Percentiles rank a stretch among this genome's conserved stretches.
phyloP scores from a whole-genome alignment of 305 asterid species.

The Coffea humblotiana region DNA sequence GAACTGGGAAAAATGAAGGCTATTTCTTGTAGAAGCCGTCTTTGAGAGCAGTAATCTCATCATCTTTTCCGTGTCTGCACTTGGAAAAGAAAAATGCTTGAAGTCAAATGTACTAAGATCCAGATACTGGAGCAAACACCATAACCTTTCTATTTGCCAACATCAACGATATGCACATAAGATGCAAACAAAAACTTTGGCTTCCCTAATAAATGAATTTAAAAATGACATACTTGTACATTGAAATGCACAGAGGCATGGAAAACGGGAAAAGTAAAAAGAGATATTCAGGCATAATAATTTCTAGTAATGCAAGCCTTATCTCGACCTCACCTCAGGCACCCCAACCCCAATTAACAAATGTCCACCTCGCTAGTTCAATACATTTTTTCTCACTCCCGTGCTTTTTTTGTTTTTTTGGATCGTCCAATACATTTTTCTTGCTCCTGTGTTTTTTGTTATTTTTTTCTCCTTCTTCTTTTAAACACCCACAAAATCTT shows the following conservation, averaged over 20 bases:
- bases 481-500: background rate
- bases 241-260: background rate
- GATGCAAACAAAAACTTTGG: background rate
- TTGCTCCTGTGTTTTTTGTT: too few relatives aligned
- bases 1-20: constrained; percentile 10
- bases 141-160: background rate
- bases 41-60: constrained; percentile 19
- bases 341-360: background rate
- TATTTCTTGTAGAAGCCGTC: constrained; percentile 8
- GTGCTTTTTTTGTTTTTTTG: too few relatives aligned
- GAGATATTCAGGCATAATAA: background rate
- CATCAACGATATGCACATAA: background rate
- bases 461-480: too few relatives aligned
- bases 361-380: background rate
- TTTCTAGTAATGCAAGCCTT: background rate
- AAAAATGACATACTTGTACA: background rate
- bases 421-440: too few relatives aligned
- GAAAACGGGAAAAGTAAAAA: background rate
- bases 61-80: constrained; percentile 11
- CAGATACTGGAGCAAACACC: background rate
- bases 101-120: background rate
- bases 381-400: background rate
- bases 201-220: background rate
- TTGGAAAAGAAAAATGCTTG: background rate
- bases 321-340: too few relatives aligned